Conservation (phyloP, 2,329 filamentous ascomycete genomes). For the Colletotrichum sp. region DNA sequence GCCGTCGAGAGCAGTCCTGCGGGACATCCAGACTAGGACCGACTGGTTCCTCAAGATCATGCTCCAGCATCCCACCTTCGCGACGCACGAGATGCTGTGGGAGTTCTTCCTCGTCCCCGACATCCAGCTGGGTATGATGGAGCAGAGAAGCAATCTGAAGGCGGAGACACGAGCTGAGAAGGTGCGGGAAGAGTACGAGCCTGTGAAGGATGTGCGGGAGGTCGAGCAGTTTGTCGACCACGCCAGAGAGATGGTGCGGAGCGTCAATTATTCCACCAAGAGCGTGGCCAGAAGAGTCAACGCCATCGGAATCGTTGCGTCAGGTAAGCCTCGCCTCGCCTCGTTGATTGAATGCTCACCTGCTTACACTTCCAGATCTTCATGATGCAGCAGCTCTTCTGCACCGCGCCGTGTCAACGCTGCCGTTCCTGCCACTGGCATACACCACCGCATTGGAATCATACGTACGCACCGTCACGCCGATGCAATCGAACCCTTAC, state of each 20-base stretch:
- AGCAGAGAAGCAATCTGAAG: constrained; percentile 85
- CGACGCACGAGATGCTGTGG: constrained; percentile 97
- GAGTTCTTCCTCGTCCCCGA: constrained; percentile 98
- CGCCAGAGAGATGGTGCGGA: constrained; percentile 86
- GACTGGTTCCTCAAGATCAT: constrained; percentile 90
- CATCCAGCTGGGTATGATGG: constrained; percentile 87
- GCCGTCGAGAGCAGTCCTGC: constrained; percentile 84
- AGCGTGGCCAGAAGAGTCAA: constrained; percentile 83
- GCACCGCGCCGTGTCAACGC: constrained; percentile 54
- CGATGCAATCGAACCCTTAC: constrained; percentile 75
- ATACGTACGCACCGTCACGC: constrained; percentile 70
- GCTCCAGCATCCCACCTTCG: constrained; percentile 87
- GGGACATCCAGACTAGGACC: constrained; percentile 84
- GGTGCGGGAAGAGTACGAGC: constrained; percentile 86
- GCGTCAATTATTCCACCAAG: constrained; percentile 82
- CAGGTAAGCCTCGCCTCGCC: constrained; percentile 49
- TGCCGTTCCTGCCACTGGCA: constrained; percentile 70
- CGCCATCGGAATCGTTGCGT: constrained; percentile 67
- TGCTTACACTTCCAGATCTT: constrained; percentile 56
- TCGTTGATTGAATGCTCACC: neutral
- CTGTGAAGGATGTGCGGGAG: constrained; percentile 81
- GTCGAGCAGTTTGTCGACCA: constrained; percentile 93
- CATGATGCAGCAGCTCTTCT: constrained; percentile 67
- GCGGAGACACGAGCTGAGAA: constrained; percentile 82
- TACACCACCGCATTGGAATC: constrained; percentile 75